Conservation (phyloP, 345 rosid species). For the Lepidium sativum region DNA sequence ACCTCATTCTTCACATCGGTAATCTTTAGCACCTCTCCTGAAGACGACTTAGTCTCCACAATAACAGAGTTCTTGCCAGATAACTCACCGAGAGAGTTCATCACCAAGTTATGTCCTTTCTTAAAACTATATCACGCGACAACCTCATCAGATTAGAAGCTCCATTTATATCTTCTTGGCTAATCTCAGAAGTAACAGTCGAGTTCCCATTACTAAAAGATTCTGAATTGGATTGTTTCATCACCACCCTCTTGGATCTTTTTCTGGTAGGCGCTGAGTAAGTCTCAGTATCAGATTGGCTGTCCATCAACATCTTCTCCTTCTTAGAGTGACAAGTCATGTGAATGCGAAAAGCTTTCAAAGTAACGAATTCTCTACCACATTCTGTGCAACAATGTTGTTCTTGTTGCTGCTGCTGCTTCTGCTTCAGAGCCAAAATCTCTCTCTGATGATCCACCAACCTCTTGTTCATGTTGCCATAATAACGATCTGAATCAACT, state of each 20-base stretch:
- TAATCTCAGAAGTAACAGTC: slow-evolving; percentile 41
- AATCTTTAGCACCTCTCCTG: slow-evolving; percentile 33
- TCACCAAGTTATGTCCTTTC: slow-evolving; percentile 24
- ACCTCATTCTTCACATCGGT: slow-evolving; percentile 23
- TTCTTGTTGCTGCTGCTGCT: not conserved
- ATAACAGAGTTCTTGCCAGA: slow-evolving; percentile 55
- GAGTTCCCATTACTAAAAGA: slow-evolving; percentile 21
- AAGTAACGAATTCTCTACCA: slow-evolving; percentile 58
- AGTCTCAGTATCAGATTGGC: slow-evolving; percentile 53
- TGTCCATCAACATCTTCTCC: slow-evolving; percentile 35
- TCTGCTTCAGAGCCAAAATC: not conserved
- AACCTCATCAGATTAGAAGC: slow-evolving; percentile 65
- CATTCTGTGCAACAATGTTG: slow-evolving; percentile 55
- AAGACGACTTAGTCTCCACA: slow-evolving; percentile 49
- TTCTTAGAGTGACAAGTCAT: slow-evolving; percentile 56
- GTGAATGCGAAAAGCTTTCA: slow-evolving; percentile 71
- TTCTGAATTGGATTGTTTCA: slow-evolving; percentile 23
- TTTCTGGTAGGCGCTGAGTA: slow-evolving; percentile 42
- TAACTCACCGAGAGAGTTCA: slow-evolving; percentile 49
- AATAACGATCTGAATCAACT: slow-evolving; percentile 28
- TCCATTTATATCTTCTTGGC: slow-evolving; percentile 46
- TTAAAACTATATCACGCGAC: slow-evolving; percentile 41
- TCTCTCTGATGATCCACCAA: slow-evolving; percentile 39
- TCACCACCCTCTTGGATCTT: slow-evolving; percentile 39
- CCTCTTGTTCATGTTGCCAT: slow-evolving; percentile 36